Percentiles rank a stretch among this genome's conserved stretches.
These are phyloP conservation scores for Penicillium tannophilum DNA, from an alignment of 495 filamentous ascomycete genomes.

Conservation along the genomic window DNA sequence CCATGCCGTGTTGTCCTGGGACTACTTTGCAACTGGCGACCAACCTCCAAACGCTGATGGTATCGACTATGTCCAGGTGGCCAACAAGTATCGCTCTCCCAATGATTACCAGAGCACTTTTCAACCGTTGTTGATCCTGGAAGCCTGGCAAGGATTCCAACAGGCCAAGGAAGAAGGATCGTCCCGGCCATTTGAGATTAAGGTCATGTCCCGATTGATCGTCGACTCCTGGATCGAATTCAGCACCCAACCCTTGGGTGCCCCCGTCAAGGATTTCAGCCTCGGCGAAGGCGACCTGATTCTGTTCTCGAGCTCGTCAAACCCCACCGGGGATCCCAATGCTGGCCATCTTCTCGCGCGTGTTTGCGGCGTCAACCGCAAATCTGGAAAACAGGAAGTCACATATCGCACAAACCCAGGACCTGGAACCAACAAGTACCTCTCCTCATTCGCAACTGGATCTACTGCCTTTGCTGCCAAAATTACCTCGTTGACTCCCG, in stretches of 20 bases:
- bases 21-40: conserved; percentile 85
- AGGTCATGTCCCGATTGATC: conserved; percentile 78
- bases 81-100: conserved; percentile 73
- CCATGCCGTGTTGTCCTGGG: conserved; percentile 84
- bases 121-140: conserved; percentile 84
- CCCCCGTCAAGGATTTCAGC: conserved; percentile 67
- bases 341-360: conserved; percentile 84
- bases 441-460: conserved; percentile 55
- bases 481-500: conserved; percentile 82
- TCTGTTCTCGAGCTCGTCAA: conserved; percentile 71
- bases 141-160: conserved; percentile 94
- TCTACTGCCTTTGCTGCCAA: conserved; percentile 72
- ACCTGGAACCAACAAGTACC: conserved; percentile 49
- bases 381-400: conserved; percentile 76
- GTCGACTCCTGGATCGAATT: conserved; percentile 94
- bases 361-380: conserved; percentile 74
- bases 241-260: conserved; percentile 72
- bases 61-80: conserved; percentile 71
- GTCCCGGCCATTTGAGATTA: conserved; percentile 78
- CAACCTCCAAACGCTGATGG: conserved; percentile 72
- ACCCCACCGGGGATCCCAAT: conserved; percentile 61
- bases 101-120: conserved; percentile 84
- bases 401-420: conserved; percentile 78
- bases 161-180: conserved; percentile 83
- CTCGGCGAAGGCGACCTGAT: conserved; percentile 87